phyloP scores from a whole-genome alignment of 306 rosid species.

The Sicyos baderoa region DNA sequence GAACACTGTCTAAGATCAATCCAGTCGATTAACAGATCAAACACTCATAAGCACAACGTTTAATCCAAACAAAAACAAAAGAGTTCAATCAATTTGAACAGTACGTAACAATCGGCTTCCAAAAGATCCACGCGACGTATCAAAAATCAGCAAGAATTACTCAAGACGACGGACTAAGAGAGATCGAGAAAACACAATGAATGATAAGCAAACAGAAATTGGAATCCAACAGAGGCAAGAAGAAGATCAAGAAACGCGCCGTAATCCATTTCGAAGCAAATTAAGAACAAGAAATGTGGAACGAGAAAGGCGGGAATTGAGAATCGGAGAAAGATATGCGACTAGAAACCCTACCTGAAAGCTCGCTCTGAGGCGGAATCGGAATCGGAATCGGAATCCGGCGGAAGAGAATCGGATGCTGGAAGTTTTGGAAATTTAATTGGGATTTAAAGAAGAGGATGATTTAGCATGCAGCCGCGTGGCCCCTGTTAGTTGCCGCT shows the following conservation, averaged over 20 bases:
- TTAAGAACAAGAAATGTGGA: not conserved
- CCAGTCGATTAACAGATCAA: not conserved
- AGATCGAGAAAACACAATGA: not conserved
- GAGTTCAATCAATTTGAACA: not conserved
- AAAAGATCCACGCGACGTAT: not conserved
- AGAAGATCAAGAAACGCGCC: constrained; percentile 7
- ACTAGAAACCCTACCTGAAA: not conserved
- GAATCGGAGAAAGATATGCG: not conserved
- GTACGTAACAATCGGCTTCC: not conserved
- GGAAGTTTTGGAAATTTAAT: not conserved
- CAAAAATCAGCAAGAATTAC: not conserved
- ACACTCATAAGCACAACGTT: not conserved
- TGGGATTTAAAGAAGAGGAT: constrained; percentile 13
- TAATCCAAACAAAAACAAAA: not conserved
- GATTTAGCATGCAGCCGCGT: too few species aligned
- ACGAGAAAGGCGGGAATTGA: not conserved
- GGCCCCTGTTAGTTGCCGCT: too few species aligned
- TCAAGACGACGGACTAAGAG: not conserved
- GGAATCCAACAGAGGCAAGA: too few species aligned
- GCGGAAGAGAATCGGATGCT: constrained; percentile 6
- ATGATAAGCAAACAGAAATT: not conserved
- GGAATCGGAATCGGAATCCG: not conserved
- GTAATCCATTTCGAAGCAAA: not conserved
- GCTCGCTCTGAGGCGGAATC: not conserved
- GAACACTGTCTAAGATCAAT: not conserved